These are phyloP conservation scores for Metschnikowia matae DNA, from an alignment of 805 yeast species.

Conservation along the genomic window DNA sequence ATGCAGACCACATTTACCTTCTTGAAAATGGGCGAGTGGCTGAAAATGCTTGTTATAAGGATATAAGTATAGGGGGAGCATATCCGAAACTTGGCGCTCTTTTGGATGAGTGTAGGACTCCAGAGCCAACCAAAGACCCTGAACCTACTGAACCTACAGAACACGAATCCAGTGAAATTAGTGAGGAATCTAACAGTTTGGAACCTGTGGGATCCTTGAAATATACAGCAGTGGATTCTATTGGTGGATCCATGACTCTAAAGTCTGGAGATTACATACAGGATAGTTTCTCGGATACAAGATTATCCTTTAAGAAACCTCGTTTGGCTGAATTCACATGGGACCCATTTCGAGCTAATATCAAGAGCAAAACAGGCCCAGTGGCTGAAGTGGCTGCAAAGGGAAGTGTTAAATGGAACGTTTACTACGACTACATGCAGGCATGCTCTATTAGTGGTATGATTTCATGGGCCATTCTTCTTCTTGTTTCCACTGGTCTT, in stretches of 20 bases:
- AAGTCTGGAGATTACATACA: too few relatives aligned
- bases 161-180: too few relatives aligned
- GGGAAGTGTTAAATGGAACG: slow-evolving; percentile 55
- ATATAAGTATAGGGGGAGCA: background rate
- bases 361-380: slow-evolving; percentile 13
- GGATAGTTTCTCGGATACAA: too few relatives aligned
- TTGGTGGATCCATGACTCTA: too few relatives aligned
- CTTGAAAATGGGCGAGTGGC: slow-evolving; percentile 12
- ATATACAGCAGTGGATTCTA: too few relatives aligned
- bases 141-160: too few relatives aligned
- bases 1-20: slow-evolving; percentile 11
- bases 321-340: slow-evolving; percentile 36
- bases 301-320: slow-evolving; percentile 1
- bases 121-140: background rate
- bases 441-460: slow-evolving; percentile 57
- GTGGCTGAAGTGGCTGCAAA: slow-evolving; percentile 41
- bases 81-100: slow-evolving; percentile 10
- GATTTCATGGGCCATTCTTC: slow-evolving; percentile 30
- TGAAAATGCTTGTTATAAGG: slow-evolving; percentile 8
- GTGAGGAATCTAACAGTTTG: too few relatives aligned
- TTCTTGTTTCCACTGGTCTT: slow-evolving; percentile 25
- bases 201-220: too few relatives aligned
- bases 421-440: slow-evolving; percentile 51
- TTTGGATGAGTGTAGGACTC: slow-evolving; percentile 5
- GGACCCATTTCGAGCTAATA: slow-evolving; percentile 30